Base-by-base conservation (phyloP, 225 moss, liverwort and hornwort species). In the Bryum argenteum region DNA sequence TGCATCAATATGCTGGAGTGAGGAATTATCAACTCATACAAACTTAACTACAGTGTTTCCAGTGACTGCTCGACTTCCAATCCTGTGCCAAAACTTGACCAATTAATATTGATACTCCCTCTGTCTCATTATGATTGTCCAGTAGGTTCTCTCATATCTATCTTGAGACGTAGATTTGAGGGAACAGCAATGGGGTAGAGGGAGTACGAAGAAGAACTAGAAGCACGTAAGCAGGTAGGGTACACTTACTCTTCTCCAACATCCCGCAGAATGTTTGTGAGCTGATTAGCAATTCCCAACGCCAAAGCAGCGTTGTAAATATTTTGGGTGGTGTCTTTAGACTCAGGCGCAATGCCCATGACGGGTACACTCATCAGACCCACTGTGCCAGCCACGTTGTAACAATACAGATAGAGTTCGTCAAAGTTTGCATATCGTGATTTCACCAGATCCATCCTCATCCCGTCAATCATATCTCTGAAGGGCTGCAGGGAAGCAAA, bases 341-440 rank as follows among this genome's bases (percentile, higher is more conserved):
- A 97, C n/a, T 72, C 61, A 0, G 78, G 66, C 22, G 83, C 90
- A 23, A 97, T 97, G 52, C 97, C 94, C 97, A 97, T 97, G 12
- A 97, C 72, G 10, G 97, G 97, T 4, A 97, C 97, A 66, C 94
- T 97, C 97, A 97, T 97, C 76, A 97, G 74, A 13, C 97, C 97
- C 59, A 97, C 97, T 0, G 97, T 97, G 18, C 97, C 97, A 1
- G 97, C 97, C 14, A 97, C 97, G 57, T 97, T 94, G 69, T 97
- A 97, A 51, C 97, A 97, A 56, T 97, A 97, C 47, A 97, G 28
- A 44, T 97, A 97, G 3, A 97, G 82, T 73, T 97, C 97, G 37
- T 97, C 94, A 24, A 97, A 97, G 4, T 77, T 92, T 21, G 77
- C 84, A 61, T 97, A 97, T 22, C 97, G 87, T 8, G 91, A 90